Evolutionary conservation across 2,329 filamentous ascomycete genomes (phyloP).

Genomic region (Monilinia fructicola): DNA sequence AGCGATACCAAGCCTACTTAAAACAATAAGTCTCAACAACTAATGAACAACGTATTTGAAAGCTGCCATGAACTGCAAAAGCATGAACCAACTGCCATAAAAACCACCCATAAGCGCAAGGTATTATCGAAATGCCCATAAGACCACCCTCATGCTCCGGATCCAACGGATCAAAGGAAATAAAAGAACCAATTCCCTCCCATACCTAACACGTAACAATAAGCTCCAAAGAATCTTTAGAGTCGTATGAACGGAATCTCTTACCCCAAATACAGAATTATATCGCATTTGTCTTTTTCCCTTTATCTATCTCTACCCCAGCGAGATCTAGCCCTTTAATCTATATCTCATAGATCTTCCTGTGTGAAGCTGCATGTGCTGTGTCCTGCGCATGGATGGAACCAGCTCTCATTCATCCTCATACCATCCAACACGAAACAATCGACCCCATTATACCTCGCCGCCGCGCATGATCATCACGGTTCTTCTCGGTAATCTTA

Average conservation of each 20-base stretch:
- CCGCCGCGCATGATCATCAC: neutral
- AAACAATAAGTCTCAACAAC: neutral
- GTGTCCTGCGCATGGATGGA: too few species aligned
- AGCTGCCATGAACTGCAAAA: neutral
- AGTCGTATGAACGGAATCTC: neutral
- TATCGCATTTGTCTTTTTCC: neutral
- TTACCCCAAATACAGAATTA: neutral
- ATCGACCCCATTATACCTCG: neutral
- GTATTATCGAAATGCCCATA: neutral
- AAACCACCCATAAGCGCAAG: neutral
- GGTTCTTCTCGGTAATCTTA: neutral
- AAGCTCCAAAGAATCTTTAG: too few species aligned
- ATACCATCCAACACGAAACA: conserved; percentile 4
- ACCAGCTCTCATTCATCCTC: neutral
- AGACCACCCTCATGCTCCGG: neutral
- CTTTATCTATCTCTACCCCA: neutral
- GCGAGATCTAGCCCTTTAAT: neutral
- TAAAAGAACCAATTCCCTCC: neutral
- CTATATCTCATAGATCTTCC: neutral
- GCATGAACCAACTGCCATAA: neutral
- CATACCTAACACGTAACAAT: too few species aligned
- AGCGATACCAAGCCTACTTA: neutral
- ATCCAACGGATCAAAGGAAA: neutral
- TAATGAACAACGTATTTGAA: neutral
- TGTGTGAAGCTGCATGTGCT: neutral